Evolutionary conservation across 2,329 filamentous ascomycete genomes (phyloP).

Genomic region (Hypoxylon sp.): DNA sequence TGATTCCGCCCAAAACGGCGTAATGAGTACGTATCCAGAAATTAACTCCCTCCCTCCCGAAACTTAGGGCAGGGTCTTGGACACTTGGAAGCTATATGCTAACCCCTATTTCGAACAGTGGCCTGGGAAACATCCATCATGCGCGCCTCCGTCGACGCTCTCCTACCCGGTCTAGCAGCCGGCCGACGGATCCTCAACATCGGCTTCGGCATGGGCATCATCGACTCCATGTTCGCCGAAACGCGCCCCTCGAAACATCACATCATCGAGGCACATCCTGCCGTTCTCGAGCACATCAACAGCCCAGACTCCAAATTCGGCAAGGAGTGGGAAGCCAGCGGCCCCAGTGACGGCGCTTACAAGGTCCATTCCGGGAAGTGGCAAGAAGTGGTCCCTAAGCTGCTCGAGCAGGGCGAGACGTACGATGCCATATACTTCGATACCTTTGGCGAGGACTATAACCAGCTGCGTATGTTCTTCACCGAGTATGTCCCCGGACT

Average conservation of each 20-base stretch:
- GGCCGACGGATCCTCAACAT: conserved; percentile 85
- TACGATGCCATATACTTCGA: conserved; percentile 97
- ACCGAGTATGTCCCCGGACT: conserved; percentile 86
- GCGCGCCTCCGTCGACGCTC: conserved; percentile 78
- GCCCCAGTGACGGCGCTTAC: conserved; percentile 75
- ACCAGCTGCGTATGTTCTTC: conserved; percentile 87
- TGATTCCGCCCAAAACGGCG: conserved; percentile 82
- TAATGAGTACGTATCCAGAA: conserved; percentile 73
- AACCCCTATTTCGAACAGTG: conserved; percentile 60
- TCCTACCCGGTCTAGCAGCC: conserved; percentile 61
- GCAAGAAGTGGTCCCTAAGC: conserved; percentile 82
- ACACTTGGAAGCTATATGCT: background rate
- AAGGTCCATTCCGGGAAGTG: conserved; percentile 81
- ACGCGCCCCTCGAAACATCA: conserved; percentile 80
- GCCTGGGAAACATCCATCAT: conserved; percentile 91
- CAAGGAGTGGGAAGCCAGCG: conserved; percentile 67
- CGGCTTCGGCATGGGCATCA: conserved; percentile 92
- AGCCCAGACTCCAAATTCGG: conserved; percentile 66
- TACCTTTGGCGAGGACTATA: conserved; percentile 96
- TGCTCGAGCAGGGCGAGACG: conserved; percentile 76
- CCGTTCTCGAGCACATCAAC: conserved; percentile 76
- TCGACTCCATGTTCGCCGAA: conserved; percentile 81
- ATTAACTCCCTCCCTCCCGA: background rate
- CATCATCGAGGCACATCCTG: conserved; percentile 88
- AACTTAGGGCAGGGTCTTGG: too few relatives aligned